A percentile compares a stretch with the other conserved stretches of the same genome.
phyloP scores from a whole-genome alignment of 208 protist genomes.

The Endotrypanum monterogeii region DNA sequence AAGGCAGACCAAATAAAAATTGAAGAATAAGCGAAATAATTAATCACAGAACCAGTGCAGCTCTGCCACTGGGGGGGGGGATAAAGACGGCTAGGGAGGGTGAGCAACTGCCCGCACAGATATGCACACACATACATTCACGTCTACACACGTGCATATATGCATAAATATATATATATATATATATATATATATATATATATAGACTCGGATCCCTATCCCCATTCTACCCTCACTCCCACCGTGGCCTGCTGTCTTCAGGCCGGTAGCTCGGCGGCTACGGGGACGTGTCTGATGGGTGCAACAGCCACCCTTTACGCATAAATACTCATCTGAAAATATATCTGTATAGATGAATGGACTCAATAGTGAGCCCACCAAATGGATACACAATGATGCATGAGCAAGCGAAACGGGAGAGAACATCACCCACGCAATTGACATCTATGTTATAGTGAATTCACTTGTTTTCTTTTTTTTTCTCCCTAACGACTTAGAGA shows the following conservation, averaged over 20 bases:
- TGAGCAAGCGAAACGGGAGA: slow-evolving; percentile 8
- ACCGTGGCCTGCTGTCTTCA: no score
- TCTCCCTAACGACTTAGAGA: no score
- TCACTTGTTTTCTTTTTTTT: no score
- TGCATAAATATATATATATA: not conserved
- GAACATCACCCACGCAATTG: not conserved
- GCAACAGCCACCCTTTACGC: no score
- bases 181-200: not conserved
- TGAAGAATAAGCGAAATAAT: not conserved
- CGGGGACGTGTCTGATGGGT: no score
- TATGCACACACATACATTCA: not conserved
- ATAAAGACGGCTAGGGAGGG: not conserved
- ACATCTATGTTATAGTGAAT: no score
- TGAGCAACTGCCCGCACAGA: not conserved
- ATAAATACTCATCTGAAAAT: no score
- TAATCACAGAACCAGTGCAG: not conserved
- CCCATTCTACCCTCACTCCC: no score
- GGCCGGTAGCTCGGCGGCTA: no score
- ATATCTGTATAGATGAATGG: not conserved
- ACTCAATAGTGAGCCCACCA: not conserved
- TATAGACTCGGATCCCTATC: not conserved
- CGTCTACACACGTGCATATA: not conserved
- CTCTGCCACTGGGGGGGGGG: not conserved
- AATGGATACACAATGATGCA: not conserved
- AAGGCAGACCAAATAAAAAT: not conserved